Base-by-base conservation (phyloP, 805 yeast genomes). In the Barnettozyma wickerhamii region DNA sequence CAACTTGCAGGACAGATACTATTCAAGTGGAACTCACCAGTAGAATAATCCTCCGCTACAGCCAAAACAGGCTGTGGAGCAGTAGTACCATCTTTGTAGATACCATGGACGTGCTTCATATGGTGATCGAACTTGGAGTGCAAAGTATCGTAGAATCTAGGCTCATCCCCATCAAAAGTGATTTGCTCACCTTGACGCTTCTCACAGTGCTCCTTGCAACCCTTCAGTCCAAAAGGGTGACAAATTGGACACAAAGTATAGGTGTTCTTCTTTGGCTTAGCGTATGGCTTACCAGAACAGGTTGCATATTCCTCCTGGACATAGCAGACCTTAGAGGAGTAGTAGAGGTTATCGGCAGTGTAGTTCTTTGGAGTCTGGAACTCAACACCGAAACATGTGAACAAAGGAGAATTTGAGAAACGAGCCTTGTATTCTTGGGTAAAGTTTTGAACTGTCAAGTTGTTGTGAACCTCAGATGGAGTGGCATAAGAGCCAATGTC, bases 191-290 rank as follows among this genome's bases (percentile, higher is more conserved):
- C 31, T 29, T 35, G 33, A 20, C 42, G 39, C 14, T 32, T 44
- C 31, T 26, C 26, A 10, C 21, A 10, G 14, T 23, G 33, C 12
- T 26, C 32, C 10, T 28, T 29, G 6, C 21, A 12, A 10, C 15
- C 30, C 2, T 14, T 19, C 3, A 15, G 3, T 15, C 24, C 33
- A 17, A 47, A 43, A 3, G 50, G 49, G 17, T 46, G 45, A 34
- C 50, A 49, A 17, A 47, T 18, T 5, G 50, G 49, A 20, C 52
- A 49, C 17, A 47, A 14, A 14, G 42, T 32, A 24, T 45, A 45
- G 2, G 49, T 49, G 28, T 49, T 49, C 7, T 23, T 30, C 39
- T 49, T 49, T 12, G 28, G 30, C 5, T 38, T 36, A 4, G 31
- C 19, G 19, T 47, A 34, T 5, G 17, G 30, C 14, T 26, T 37